These are phyloP conservation scores for Magnusiomyces starmeri DNA, from an alignment of 1,139 yeast genomes.

Conservation along the genomic window DNA sequence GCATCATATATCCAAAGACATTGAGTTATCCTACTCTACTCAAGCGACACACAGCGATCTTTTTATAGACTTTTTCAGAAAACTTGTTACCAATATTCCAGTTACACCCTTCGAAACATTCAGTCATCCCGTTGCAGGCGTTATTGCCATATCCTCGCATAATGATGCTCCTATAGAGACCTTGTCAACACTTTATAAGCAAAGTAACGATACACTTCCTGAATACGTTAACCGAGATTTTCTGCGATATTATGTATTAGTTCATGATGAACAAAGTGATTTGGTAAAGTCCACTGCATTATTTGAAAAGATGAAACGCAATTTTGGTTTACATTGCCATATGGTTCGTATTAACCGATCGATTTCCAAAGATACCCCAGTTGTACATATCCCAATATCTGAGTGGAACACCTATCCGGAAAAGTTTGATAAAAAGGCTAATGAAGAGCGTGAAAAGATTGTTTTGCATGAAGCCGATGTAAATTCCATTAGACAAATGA, in stretches of 20 bases:
- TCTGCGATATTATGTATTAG: constrained; percentile 34
- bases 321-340: constrained; percentile 34
- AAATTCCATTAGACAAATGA: constrained; percentile 37
- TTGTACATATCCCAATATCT: constrained; percentile 6
- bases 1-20: constrained; percentile 16
- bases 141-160: constrained; percentile 52
- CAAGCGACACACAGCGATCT: constrained; percentile 28
- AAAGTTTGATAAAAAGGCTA: background rate
- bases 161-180: constrained; percentile 44
- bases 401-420: constrained; percentile 9
- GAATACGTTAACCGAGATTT: constrained; percentile 34
- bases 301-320: constrained; percentile 33
- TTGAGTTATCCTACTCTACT: constrained; percentile 38
- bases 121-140: constrained; percentile 79
- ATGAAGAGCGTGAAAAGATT: background rate
- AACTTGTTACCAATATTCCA: constrained; percentile 52
- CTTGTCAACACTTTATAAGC: constrained; percentile 34
- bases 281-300: constrained; percentile 28
- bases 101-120: constrained; percentile 81
- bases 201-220: constrained; percentile 30
- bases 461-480: constrained; percentile 36
- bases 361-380: constrained; percentile 4
- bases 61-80: constrained; percentile 54
- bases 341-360: constrained; percentile 27
- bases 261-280: constrained; percentile 35